Evolutionary conservation across 164 flowering plant genomes (phyloP).

Genomic region (Platanus orientalis): DNA sequence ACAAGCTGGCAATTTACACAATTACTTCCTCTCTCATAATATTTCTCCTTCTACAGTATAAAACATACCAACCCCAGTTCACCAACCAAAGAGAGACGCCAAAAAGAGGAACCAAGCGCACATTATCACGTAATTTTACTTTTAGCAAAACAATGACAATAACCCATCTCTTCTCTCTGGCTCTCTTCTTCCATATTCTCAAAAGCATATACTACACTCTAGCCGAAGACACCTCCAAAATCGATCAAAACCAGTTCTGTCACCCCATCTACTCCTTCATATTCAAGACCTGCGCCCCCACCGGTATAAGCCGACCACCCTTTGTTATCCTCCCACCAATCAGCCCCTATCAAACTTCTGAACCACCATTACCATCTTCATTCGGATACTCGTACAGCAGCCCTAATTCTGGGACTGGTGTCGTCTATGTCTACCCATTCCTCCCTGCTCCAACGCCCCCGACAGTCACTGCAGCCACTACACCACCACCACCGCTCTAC

Average conservation of each 20-base stretch:
- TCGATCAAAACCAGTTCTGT: constrained; percentile 5
- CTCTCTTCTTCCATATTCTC: background rate
- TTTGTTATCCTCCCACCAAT: constrained; percentile 6
- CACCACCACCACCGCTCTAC: constrained; percentile 3
- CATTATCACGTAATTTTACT: no score
- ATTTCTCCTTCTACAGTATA: no score
- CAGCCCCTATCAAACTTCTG: no score
- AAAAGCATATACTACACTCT: background rate
- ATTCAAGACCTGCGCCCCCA: constrained; percentile 5
- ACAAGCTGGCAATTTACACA: no score
- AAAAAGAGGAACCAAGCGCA: no score
- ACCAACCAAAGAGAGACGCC: no score
- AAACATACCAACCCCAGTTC: no score
- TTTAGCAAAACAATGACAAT: background rate
- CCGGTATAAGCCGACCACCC: constrained; percentile 7
- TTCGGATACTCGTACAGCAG: background rate
- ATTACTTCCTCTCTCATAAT: no score
- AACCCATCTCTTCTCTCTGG: background rate
- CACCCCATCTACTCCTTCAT: constrained; percentile 11
- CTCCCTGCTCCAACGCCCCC: constrained; percentile 4
- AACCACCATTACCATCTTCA: background rate
- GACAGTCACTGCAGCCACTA: background rate
- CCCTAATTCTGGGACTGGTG: background rate
- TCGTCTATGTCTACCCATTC: constrained; percentile 1
- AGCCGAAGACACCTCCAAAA: background rate